A percentile compares a stretch with the other conserved stretches of the same genome.
Evolutionary conservation across 2,329 filamentous ascomycete genomes (phyloP).

Genomic region (Thelonectria olida): DNA sequence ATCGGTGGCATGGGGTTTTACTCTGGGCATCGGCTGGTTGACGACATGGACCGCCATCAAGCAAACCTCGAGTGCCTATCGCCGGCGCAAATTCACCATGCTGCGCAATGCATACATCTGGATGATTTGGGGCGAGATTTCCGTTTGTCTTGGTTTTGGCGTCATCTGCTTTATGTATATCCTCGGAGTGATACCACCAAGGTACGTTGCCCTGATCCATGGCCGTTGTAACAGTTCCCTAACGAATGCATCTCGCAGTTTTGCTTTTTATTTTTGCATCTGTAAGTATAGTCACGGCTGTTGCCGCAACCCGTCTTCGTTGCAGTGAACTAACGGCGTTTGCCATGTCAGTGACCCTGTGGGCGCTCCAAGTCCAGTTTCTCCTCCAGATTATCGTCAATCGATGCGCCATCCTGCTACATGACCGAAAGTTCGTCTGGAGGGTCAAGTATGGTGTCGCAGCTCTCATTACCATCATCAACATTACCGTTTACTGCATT

Average conservation of each 20-base stretch:
- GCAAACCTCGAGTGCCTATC: constrained; percentile 44
- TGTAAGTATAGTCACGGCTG: not conserved
- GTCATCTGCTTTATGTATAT: constrained; percentile 43
- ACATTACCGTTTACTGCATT: constrained; percentile 57
- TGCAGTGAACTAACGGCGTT: not conserved
- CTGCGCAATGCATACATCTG: constrained; percentile 52
- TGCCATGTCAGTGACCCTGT: constrained; percentile 2
- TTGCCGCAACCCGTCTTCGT: not conserved
- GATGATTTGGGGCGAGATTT: constrained; percentile 57
- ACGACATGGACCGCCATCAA: constrained; percentile 48
- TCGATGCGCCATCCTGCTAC: constrained; percentile 16
- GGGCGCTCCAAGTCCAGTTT: constrained; percentile 22
- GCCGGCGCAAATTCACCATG: constrained; percentile 40
- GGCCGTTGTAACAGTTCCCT: not conserved
- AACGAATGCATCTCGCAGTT: not conserved
- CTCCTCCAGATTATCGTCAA: constrained; percentile 31
- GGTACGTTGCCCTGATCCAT: constrained; percentile 1
- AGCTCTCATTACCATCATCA: constrained; percentile 53
- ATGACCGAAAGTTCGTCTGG: constrained; percentile 10
- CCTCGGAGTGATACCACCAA: constrained; percentile 24
- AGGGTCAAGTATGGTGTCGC: constrained; percentile 18
- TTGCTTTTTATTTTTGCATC: constrained; percentile 20
- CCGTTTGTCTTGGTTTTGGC: constrained; percentile 50
- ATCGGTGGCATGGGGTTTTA: constrained; percentile 47
- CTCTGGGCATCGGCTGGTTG: constrained; percentile 49